These are phyloP conservation scores for Ambispora gerdemannii DNA, from an alignment of 192 early-diverging fungal species.

Conservation along the genomic window DNA sequence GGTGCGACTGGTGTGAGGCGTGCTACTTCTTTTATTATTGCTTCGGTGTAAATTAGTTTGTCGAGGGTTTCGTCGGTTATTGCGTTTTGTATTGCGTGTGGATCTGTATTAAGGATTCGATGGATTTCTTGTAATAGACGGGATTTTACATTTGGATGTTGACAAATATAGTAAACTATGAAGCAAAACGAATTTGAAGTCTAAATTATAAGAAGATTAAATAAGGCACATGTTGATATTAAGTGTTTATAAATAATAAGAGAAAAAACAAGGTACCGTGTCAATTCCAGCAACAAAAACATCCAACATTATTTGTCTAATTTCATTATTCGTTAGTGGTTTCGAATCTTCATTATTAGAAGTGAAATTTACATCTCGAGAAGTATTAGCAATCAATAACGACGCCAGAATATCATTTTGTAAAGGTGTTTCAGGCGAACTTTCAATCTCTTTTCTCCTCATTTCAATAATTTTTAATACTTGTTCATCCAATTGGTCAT, in stretches of 20 bases:
- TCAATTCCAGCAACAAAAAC: constrained; percentile 16
- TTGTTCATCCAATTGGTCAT: background rate
- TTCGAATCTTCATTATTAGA: background rate
- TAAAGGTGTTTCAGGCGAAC: background rate
- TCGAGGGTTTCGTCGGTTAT: constrained; percentile 12
- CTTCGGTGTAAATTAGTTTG: constrained; percentile 25
- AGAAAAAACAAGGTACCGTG: background rate
- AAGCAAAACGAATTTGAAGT: constrained; percentile 24
- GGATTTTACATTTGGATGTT: constrained; percentile 11
- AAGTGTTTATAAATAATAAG: background rate
- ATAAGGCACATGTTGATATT: background rate
- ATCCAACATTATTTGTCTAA: constrained; percentile 12
- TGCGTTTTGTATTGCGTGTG: background rate
- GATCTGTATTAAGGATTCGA: background rate
- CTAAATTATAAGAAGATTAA: background rate
- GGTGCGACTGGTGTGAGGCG: background rate
- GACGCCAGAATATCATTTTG: constrained; percentile 7
- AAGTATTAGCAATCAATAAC: constrained; percentile 26
- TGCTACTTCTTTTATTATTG: constrained; percentile 26
- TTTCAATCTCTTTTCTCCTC: constrained; percentile 21
- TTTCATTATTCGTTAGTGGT: constrained; percentile 19
- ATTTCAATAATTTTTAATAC: background rate
- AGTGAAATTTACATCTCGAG: constrained; percentile 1
- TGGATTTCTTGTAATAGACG: constrained; percentile 13
- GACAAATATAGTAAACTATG: constrained; percentile 10